Evolutionary conservation across 2,329 filamentous ascomycete species (phyloP).

Genomic region (Zalaria obscura): DNA sequence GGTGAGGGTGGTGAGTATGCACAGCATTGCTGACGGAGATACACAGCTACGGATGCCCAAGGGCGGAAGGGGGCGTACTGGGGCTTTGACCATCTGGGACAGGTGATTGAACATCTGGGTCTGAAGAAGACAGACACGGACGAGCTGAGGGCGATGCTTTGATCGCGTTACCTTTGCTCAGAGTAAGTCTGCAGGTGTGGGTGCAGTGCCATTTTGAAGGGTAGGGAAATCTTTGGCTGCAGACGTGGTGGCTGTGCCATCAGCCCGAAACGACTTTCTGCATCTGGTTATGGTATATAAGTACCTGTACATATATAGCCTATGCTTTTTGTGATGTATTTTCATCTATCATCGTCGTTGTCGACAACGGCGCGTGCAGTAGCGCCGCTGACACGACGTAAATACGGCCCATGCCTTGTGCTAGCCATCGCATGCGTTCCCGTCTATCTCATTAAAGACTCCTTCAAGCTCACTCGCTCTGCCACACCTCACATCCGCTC

Average conservation of each 20-base stretch:
- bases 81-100: conserved; percentile 47
- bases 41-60: conserved; percentile 36
- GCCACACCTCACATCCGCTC: conserved; percentile 50
- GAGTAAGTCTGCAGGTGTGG: too few relatives aligned
- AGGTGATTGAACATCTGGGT: conserved; percentile 37
- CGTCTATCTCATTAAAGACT: not conserved
- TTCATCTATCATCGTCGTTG: not conserved
- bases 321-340: too few relatives aligned
- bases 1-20: not conserved
- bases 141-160: conserved; percentile 25
- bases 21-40: conserved; percentile 4
- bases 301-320: too few relatives aligned
- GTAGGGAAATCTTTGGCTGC: too few relatives aligned
- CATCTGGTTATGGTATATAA: too few relatives aligned
- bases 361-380: conserved; percentile 1
- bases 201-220: too few relatives aligned
- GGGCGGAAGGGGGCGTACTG: conserved; percentile 42
- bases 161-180: not conserved
- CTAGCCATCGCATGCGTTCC: not conserved
- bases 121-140: conserved; percentile 27
- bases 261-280: too few relatives aligned
- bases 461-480: not conserved
- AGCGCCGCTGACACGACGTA: not conserved
- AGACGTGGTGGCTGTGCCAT: too few relatives aligned
- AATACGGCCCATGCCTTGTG: too few relatives aligned